Conservation (phyloP, 192 early-diverging fungal genomes). For the Phycomyces blakesleeanus region DNA sequence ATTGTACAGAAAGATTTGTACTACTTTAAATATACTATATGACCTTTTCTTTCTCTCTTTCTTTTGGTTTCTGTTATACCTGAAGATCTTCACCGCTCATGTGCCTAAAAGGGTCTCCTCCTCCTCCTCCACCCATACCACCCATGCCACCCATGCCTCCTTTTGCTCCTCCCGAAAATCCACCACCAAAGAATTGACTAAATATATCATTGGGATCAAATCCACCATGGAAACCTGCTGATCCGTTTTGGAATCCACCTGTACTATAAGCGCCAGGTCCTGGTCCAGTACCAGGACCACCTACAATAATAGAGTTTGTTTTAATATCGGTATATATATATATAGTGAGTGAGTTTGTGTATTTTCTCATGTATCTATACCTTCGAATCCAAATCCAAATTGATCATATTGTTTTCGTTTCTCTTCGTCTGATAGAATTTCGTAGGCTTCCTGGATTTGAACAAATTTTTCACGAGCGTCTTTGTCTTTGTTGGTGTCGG, state of each 20-base stretch:
- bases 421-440: slow-evolving; percentile 87
- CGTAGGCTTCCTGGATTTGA: slow-evolving; percentile 97
- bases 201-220: slow-evolving; percentile 49
- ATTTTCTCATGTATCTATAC: neutral
- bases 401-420: slow-evolving; percentile 92
- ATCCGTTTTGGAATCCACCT: slow-evolving; percentile 42
- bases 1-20: no score
- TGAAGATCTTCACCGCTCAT: slow-evolving; percentile 64
- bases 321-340: neutral
- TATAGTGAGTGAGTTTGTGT: neutral
- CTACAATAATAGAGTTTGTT: slow-evolving; percentile 11
- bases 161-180: slow-evolving; percentile 34
- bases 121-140: slow-evolving; percentile 38
- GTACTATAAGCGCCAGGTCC: slow-evolving; percentile 33
- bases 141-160: slow-evolving; percentile 34
- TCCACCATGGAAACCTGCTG: slow-evolving; percentile 47
- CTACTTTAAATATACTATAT: no score
- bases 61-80: slow-evolving; percentile 2
- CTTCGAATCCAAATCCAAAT: slow-evolving; percentile 61
- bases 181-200: slow-evolving; percentile 34
- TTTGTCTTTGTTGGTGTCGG: slow-evolving; percentile 93
- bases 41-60: no score
- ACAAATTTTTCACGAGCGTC: slow-evolving; percentile 94
- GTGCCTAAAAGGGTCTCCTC: slow-evolving; percentile 19
- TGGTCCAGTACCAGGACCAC: slow-evolving; percentile 29